These are phyloP conservation scores for Elsinoe batatas DNA, from an alignment of 2,329 filamentous ascomycete genomes.

Conservation along the genomic window DNA sequence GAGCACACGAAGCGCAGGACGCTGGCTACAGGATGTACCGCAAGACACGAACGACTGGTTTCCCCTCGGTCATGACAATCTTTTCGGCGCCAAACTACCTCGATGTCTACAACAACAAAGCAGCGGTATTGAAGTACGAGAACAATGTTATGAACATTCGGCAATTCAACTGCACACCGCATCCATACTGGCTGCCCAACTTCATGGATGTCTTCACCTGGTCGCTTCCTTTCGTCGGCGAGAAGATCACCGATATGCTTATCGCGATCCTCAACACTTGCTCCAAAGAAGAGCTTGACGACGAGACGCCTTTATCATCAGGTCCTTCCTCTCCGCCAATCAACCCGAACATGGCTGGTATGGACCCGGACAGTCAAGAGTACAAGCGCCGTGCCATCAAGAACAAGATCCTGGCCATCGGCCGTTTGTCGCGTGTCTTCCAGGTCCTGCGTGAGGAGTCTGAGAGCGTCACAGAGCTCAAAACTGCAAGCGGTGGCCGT, in stretches of 20 bases:
- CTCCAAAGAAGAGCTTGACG: slow-evolving; percentile 93
- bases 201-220: slow-evolving; percentile 99
- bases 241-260: slow-evolving; percentile 98
- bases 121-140: slow-evolving; percentile 96
- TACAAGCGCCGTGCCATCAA: slow-evolving; percentile 95
- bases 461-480: slow-evolving; percentile 91
- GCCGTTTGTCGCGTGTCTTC: slow-evolving; percentile 92
- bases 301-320: slow-evolving; percentile 63
- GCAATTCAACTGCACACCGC: slow-evolving; percentile 98
- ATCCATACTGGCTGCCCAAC: slow-evolving; percentile 98
- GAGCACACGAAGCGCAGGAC: slow-evolving; percentile 96
- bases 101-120: slow-evolving; percentile 99
- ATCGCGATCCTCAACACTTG: slow-evolving; percentile 97
- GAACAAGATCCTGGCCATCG: slow-evolving; percentile 98
- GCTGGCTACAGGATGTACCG: slow-evolving; percentile 98
- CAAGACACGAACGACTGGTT: slow-evolving; percentile 94
- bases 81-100: slow-evolving; percentile 98
- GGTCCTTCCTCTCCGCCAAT: slow-evolving; percentile 65
- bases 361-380: slow-evolving; percentile 79
- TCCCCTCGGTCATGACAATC: slow-evolving; percentile 99
- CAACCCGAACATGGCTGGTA: slow-evolving; percentile 23
- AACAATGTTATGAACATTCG: slow-evolving; percentile 99
- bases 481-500: slow-evolving; percentile 87
- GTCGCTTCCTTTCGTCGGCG: slow-evolving; percentile 95
- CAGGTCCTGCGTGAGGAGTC: slow-evolving; percentile 96